phyloP scores from a whole-genome alignment of 2,329 filamentous ascomycete genomes.

The Colletotrichum sp. region DNA sequence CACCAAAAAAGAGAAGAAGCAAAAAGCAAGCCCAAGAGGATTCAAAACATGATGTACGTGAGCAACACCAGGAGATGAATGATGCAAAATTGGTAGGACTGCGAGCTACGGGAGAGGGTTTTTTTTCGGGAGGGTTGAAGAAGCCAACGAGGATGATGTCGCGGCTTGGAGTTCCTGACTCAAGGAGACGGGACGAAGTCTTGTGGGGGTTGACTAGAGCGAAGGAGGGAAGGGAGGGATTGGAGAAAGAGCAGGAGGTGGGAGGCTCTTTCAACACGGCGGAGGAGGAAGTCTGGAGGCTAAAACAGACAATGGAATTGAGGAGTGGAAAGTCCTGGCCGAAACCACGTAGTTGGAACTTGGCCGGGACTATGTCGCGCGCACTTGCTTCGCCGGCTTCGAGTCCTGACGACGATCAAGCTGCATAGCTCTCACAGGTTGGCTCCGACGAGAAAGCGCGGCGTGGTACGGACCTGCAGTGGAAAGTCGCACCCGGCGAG shows the following conservation, averaged over 20 bases:
- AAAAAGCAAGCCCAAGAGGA: slow-evolving; percentile 29
- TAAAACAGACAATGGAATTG: not conserved
- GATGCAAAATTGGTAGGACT: slow-evolving; percentile 12
- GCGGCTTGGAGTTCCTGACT: slow-evolving; percentile 7
- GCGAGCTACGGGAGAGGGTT: not conserved
- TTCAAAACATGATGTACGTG: slow-evolving; percentile 46
- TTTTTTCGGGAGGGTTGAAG: not conserved
- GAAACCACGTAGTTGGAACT: not conserved
- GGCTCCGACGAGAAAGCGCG: slow-evolving; percentile 2
- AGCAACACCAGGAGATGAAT: slow-evolving; percentile 22
- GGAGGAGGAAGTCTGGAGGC: not conserved
- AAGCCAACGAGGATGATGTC: slow-evolving; percentile 11
- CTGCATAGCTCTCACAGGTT: not conserved
- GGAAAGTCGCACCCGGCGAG: slow-evolving; percentile 20
- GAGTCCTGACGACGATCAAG: slow-evolving; percentile 6
- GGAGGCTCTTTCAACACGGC: slow-evolving; percentile 12
- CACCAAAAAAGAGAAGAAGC: slow-evolving; percentile 41
- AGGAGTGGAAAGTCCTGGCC: not conserved
- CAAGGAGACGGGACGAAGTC: slow-evolving; percentile 11
- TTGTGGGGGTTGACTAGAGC: slow-evolving; percentile 10
- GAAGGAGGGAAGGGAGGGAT: slow-evolving; percentile 15
- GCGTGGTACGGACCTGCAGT: slow-evolving; percentile 17
- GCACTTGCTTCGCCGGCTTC: not conserved
- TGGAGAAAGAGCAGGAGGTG: not conserved
- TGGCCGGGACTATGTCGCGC: not conserved